These are phyloP conservation scores for Paraglomus occultum DNA, from an alignment of 192 early-diverging fungal genomes.

Conservation along the genomic window DNA sequence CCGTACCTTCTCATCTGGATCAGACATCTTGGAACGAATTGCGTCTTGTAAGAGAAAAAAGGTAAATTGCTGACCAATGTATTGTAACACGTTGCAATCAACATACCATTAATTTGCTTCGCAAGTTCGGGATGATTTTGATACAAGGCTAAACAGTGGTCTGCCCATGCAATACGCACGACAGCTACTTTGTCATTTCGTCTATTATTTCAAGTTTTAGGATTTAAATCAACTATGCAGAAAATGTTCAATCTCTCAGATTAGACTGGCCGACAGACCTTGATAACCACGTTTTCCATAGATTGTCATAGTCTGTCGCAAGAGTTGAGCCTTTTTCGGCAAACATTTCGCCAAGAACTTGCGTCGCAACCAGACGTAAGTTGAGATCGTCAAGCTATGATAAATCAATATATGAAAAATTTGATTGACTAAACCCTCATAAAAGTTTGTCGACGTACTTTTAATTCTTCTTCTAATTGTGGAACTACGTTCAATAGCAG, in stretches of 20 bases:
- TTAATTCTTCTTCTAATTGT: constrained; percentile 89
- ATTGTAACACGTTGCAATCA: neutral
- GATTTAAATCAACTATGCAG: neutral
- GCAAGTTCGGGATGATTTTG: constrained; percentile 69
- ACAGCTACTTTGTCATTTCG: constrained; percentile 69
- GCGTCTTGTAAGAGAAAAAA: constrained; percentile 40
- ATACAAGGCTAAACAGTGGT: constrained; percentile 60
- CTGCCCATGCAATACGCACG: constrained; percentile 76
- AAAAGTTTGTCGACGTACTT: constrained; percentile 39
- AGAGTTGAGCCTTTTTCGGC: constrained; percentile 68
- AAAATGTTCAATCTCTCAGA: neutral
- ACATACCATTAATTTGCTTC: constrained; percentile 67
- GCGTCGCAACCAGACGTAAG: constrained; percentile 73
- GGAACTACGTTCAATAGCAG: constrained; percentile 90
- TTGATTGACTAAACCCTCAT: constrained; percentile 5
- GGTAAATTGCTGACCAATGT: neutral
- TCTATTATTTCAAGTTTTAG: constrained; percentile 33
- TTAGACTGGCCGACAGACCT: constrained; percentile 43
- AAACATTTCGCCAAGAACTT: constrained; percentile 88
- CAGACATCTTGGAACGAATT: constrained; percentile 68
- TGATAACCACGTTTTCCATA: constrained; percentile 84
- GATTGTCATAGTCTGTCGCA: constrained; percentile 68
- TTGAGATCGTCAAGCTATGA: constrained; percentile 66
- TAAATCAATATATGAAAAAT: neutral
- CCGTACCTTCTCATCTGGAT: constrained; percentile 94